Base-by-base conservation (phyloP, 2,329 filamentous ascomycete genomes). In the Ophiostoma populinum region DNA sequence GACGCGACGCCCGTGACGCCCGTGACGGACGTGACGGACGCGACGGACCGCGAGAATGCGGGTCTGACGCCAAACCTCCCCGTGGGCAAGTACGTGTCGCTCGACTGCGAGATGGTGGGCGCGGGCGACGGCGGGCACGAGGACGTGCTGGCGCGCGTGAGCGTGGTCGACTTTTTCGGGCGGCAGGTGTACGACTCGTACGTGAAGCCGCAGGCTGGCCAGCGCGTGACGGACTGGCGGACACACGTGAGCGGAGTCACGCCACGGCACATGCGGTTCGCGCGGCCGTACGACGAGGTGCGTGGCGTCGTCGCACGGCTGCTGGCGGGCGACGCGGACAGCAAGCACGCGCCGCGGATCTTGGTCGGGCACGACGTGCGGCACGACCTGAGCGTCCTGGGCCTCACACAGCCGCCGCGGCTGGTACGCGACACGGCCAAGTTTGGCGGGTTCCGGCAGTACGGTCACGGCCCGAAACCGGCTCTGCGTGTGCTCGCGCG, bases 81-180 rank as follows among this genome's bases (percentile, higher is more conserved):
- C 35, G 60, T 86, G 15, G 90, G 87, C 34, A 92, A 90, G 63
- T 98, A 92, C 53, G 60, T 98, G 27, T 80, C 81, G 15, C 71
- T 98, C 31, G 90, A 98, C 59, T 98, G 90, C 55, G 90, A 98
- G 58, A 98, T 98, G 90, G 90, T 98, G 18, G 90, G 87, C 32
- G 72, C 92, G 10, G 80, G 79, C 0, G 69, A 70, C 1, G 72
- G 72, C 34, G 68, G 72, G 16, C 64, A 76, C 43, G 69, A 75
- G 49, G 85, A 82, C 24, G 75, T 74, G 0, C 69, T 98, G 29
- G 90, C 90, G 1, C 72, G 90, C 31, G 82, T 87, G 37, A 92
- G 81, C 50, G 61, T 92, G 12, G 86, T 94, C 45, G 92, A 95
- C 55, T 98, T 86, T 55, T 83, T 94, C 51, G 86, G 86, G 13